Evolutionary conservation across 1,284 basidiomycete genomes (phyloP).

Genomic region (Fomitopsis betulina): DNA sequence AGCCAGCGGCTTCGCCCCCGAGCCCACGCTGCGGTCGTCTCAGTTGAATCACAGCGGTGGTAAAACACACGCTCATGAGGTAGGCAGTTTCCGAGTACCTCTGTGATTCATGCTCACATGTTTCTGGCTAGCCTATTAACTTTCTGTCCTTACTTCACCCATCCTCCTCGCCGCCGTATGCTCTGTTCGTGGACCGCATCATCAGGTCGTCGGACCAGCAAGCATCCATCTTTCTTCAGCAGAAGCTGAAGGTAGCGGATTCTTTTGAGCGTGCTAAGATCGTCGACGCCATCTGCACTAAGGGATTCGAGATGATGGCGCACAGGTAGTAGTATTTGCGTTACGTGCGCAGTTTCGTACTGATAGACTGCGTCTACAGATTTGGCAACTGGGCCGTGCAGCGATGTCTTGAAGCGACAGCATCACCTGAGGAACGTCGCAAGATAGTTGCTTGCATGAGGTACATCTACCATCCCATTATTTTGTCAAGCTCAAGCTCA

Average conservation of each 20-base stretch:
- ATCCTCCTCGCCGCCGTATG: constrained; percentile 75
- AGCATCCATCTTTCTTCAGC: constrained; percentile 82
- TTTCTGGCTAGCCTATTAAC: constrained; percentile 64
- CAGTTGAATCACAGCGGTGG: constrained; percentile 15
- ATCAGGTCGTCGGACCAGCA: constrained; percentile 84
- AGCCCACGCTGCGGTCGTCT: constrained; percentile 14
- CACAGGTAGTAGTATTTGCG: constrained; percentile 47
- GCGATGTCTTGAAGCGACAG: constrained; percentile 72
- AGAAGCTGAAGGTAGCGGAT: constrained; percentile 82
- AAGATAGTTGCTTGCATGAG: constrained; percentile 81
- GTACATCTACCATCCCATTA: constrained; percentile 31
- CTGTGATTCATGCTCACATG: background rate
- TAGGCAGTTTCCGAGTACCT: constrained; percentile 18
- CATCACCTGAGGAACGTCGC: constrained; percentile 62
- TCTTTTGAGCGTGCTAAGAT: constrained; percentile 73
- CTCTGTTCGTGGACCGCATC: constrained; percentile 73
- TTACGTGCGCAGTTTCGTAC: constrained; percentile 1
- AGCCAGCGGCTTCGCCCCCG: constrained; percentile 12
- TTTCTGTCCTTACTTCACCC: constrained; percentile 79
- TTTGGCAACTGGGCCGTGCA: constrained; percentile 88
- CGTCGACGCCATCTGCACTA: constrained; percentile 75
- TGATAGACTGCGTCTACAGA: constrained; percentile 30
- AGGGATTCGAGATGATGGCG: constrained; percentile 86
- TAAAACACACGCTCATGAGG: constrained; percentile 34
- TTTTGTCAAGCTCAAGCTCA: background rate